phyloP scores from a whole-genome alignment of 1,284 basidiomycete species.

The Macrocystidia cucumis region DNA sequence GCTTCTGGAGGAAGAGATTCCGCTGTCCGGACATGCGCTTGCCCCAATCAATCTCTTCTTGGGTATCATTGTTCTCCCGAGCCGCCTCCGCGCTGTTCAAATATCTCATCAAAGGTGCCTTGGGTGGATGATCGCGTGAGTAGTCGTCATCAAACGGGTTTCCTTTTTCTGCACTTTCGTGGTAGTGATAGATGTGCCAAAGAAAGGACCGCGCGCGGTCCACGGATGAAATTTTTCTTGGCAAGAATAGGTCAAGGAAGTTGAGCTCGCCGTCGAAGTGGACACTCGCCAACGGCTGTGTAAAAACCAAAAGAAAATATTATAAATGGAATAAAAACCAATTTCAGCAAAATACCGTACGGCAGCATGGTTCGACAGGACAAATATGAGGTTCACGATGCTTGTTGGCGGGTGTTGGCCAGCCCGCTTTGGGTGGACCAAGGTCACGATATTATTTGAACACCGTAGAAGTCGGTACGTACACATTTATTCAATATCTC shows the following conservation, averaged over 20 bases:
- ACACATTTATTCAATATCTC: slow-evolving; percentile 60
- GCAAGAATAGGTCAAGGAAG: slow-evolving; percentile 77
- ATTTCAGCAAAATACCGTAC: slow-evolving; percentile 41
- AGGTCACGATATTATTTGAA: slow-evolving; percentile 8
- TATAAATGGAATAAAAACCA: slow-evolving; percentile 3
- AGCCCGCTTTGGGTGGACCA: slow-evolving; percentile 31
- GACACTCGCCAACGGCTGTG: slow-evolving; percentile 56
- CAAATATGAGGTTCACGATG: slow-evolving; percentile 73
- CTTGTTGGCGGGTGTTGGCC: slow-evolving; percentile 68
- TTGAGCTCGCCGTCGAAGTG: slow-evolving; percentile 74
- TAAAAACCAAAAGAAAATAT: slow-evolving; percentile 5
- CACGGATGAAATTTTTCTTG: slow-evolving; percentile 56
- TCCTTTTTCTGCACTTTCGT: slow-evolving; percentile 46
- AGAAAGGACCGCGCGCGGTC: slow-evolving; percentile 73
- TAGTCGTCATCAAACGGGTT: slow-evolving; percentile 66
- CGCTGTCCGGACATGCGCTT: slow-evolving; percentile 57
- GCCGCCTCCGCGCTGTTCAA: slow-evolving; percentile 41
- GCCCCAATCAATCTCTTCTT: slow-evolving; percentile 62
- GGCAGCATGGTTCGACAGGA: slow-evolving; percentile 61
- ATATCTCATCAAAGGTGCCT: slow-evolving; percentile 45
- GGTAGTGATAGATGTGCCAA: slow-evolving; percentile 73
- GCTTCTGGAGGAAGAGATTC: slow-evolving; percentile 53
- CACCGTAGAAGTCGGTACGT: slow-evolving; percentile 16
- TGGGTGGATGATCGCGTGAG: slow-evolving; percentile 38
- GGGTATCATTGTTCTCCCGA: slow-evolving; percentile 61